Evolutionary conservation across 2,329 filamentous ascomycete genomes (phyloP).

Genomic region (Paraphoma sp.): DNA sequence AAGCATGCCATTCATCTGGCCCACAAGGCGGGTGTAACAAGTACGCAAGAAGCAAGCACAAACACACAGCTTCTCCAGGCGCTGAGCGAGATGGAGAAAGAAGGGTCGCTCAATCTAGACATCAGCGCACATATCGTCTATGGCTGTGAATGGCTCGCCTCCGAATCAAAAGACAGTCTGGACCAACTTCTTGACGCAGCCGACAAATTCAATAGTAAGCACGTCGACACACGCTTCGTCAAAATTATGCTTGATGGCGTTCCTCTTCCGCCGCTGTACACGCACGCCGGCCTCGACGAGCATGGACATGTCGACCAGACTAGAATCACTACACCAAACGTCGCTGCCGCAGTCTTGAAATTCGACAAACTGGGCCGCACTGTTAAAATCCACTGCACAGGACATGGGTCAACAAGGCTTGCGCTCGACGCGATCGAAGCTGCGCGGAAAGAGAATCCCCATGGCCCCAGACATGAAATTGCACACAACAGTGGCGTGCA

Average conservation of each 20-base stretch:
- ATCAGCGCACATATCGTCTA: constrained; percentile 21
- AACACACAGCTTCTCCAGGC: constrained; percentile 35
- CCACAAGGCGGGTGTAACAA: constrained; percentile 38
- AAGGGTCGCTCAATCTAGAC: constrained; percentile 30
- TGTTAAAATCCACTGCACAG: constrained; percentile 44
- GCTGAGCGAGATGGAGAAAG: constrained; percentile 32
- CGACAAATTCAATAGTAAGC: constrained; percentile 27
- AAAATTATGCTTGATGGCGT: constrained; percentile 47
- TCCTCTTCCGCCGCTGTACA: constrained; percentile 37
- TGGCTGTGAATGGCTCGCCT: constrained; percentile 12
- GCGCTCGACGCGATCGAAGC: constrained; percentile 40
- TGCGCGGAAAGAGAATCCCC: constrained; percentile 28
- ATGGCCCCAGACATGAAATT: constrained; percentile 43
- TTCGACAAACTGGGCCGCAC: constrained; percentile 42
- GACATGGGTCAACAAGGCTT: constrained; percentile 35
- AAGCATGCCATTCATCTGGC: constrained; percentile 25
- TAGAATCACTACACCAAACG: constrained; percentile 21
- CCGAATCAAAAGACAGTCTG: constrained; percentile 16
- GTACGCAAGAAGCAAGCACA: constrained; percentile 40
- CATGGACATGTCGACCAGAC: constrained; percentile 31
- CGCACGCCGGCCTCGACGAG: constrained; percentile 33
- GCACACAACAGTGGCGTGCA: constrained; percentile 34
- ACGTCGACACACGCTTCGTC: constrained; percentile 41
- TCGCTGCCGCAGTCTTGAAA: constrained; percentile 31
- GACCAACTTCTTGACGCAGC: constrained; percentile 31